Evolutionary conservation across 805 yeast genomes (phyloP).

Genomic region (Yarrowia sp.): DNA sequence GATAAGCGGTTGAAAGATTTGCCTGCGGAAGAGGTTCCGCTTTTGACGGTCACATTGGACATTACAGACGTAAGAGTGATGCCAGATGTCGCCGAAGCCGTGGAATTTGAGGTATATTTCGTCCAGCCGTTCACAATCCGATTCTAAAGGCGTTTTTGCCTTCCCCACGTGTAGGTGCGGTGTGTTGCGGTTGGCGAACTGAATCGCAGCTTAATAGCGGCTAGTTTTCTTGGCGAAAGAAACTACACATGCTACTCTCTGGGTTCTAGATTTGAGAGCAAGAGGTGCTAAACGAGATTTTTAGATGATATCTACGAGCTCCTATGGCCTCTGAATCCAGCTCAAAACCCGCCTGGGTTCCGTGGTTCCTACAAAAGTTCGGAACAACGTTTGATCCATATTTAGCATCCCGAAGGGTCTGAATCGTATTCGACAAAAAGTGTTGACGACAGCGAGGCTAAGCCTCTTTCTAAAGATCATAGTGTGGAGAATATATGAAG

Average conservation of each 20-base stretch:
- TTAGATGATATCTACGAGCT: too few relatives aligned
- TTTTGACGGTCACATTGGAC: too few relatives aligned
- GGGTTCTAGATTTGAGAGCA: neutral
- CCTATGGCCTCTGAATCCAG: too few relatives aligned
- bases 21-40: too few relatives aligned
- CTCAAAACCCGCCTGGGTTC: neutral
- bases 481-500: neutral
- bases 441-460: slow-evolving; percentile 5
- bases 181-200: slow-evolving; percentile 20
- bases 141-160: neutral
- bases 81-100: too few relatives aligned
- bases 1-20: slow-evolving; percentile 13
- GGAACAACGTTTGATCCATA: neutral
- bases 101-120: too few relatives aligned
- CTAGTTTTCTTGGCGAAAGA: slow-evolving; percentile 11
- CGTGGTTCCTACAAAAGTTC: neutral
- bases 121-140: too few relatives aligned
- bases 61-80: too few relatives aligned
- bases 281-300: too few relatives aligned
- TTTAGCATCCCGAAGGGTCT: neutral
- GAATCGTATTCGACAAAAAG: slow-evolving; percentile 2
- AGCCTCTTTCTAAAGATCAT: neutral
- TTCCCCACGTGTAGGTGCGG: slow-evolving; percentile 9
- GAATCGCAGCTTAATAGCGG: neutral
- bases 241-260: neutral